Evolutionary conservation across 768 basidiomycete species (phyloP), one percentile per base, ranked within the genome.

Genomic region (Lentinus brumalis): DNA sequence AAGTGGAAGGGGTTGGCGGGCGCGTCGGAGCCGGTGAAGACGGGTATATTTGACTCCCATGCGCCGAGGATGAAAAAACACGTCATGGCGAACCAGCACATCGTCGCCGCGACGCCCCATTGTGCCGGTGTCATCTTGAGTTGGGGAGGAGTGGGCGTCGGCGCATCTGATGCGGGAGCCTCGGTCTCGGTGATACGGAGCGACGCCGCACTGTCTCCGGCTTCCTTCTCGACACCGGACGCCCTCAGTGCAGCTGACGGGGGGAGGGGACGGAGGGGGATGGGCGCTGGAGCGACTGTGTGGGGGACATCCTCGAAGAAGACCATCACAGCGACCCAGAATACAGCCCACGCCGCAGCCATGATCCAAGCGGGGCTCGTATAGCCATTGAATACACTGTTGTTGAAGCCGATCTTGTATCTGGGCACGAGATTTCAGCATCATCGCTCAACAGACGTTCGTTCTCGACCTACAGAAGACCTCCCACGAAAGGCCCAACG

Each of bases 71-170:
- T 78, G 73, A 88, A 86, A 76, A 88, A 89, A 72, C 81, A 86
- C 18, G 83, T 78, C 83, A 86, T 86, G 49, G 86, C 79, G 66
- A 83, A 85, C 82, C 86, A 89, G 70, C 86, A 88, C 84, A 89
- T 87, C 68, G 82, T 86, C 42, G 78, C 64, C 21, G 83, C 76
- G 58, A 85, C 81, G 26, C 83, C 83, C 79, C 81, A 83, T 60
- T 83, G 81, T 1, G 56, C 57, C 6, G 38, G 35, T 31, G 62
- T 59, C 66, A 68, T 52, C 50, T 50, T 53, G 49, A 32, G 47
- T 4, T 21, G 40, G 12, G 57, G 53, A 3, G 53, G 41, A 9
- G 21, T 38, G 56, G 56, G 26, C 18, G 40, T 18, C 5, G 31
- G 47, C 15, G 2, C 1, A 1, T 35, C 41, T 49, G 51, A 4